These are phyloP conservation scores for Paramyrothecium roridum DNA, from an alignment of 2,329 filamentous ascomycete genomes.

Conservation along the genomic window DNA sequence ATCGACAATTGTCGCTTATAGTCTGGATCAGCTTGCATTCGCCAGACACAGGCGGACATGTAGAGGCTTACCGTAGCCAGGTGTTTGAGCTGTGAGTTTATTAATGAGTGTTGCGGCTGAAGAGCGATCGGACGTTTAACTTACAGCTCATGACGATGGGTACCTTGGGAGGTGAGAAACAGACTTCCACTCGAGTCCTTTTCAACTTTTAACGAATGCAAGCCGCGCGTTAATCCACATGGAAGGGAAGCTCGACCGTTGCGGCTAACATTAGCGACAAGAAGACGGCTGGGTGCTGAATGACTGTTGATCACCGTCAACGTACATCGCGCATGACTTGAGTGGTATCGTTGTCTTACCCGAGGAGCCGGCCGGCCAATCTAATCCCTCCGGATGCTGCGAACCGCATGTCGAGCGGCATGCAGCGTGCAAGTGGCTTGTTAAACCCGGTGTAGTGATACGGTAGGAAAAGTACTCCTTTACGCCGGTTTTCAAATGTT, in stretches of 20 bases:
- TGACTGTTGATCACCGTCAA: background rate
- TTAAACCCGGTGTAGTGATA: no score
- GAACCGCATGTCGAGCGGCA: background rate
- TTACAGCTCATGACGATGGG: background rate
- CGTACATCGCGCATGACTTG: background rate
- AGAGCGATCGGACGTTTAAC: background rate
- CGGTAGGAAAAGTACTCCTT: no score
- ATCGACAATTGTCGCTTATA: constrained; percentile 40
- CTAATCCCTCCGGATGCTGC: background rate
- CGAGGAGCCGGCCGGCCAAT: background rate
- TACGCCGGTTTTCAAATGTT: no score
- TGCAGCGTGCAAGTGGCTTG: no score
- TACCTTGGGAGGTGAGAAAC: background rate
- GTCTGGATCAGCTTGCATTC: background rate
- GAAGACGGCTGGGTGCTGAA: background rate
- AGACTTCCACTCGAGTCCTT: background rate
- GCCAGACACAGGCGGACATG: background rate
- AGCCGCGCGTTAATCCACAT: background rate
- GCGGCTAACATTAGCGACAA: background rate
- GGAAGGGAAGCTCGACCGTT: background rate
- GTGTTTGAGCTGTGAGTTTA: constrained; percentile 18
- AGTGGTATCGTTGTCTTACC: background rate
- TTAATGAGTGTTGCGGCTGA: background rate
- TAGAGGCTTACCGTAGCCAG: constrained; percentile 21
- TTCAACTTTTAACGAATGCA: background rate